Evolutionary conservation across 2,329 filamentous ascomycete genomes (phyloP).

Genomic region (Fusarium fracticaudum): DNA sequence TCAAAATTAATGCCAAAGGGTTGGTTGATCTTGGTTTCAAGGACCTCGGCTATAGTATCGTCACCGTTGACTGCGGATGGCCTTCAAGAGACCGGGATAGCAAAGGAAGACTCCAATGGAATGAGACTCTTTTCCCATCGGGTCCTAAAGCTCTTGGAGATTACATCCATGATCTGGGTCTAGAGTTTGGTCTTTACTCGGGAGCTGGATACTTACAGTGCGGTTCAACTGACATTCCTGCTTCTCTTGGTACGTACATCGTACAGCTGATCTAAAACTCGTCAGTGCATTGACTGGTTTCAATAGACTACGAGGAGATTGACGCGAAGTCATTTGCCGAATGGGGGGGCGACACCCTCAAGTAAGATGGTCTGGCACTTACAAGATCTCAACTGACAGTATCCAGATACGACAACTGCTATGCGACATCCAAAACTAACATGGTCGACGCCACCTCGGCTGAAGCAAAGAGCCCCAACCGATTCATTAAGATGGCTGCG

Average conservation of each 20-base stretch:
- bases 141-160: conserved; percentile 60
- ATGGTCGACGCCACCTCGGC: conserved; percentile 55
- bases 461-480: conserved; percentile 51
- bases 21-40: conserved; percentile 62
- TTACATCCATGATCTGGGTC: conserved; percentile 57
- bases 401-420: conserved; percentile 60
- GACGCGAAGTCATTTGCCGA: conserved; percentile 53
- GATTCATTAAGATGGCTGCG: conserved; percentile 58
- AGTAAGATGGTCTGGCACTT: conserved; percentile 55
- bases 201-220: conserved; percentile 58
- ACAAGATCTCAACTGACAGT: background rate
- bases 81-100: conserved; percentile 50
- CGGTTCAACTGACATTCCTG: conserved; percentile 53
- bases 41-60: conserved; percentile 63
- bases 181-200: conserved; percentile 66
- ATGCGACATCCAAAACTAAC: conserved; percentile 52
- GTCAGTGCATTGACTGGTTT: accelerated
- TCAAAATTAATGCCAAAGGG: conserved; percentile 59
- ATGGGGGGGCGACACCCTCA: conserved; percentile 60
- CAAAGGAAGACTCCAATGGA: conserved; percentile 60
- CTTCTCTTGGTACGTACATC: conserved; percentile 51
- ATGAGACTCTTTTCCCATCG: conserved; percentile 59
- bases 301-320: conserved; percentile 52
- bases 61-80: conserved; percentile 70
- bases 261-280: accelerated